Percentiles rank a stretch among this genome's conserved stretches.
Evolutionary conservation across 106 monocot genomes (phyloP).

Genomic region (Allium cepa): DNA sequence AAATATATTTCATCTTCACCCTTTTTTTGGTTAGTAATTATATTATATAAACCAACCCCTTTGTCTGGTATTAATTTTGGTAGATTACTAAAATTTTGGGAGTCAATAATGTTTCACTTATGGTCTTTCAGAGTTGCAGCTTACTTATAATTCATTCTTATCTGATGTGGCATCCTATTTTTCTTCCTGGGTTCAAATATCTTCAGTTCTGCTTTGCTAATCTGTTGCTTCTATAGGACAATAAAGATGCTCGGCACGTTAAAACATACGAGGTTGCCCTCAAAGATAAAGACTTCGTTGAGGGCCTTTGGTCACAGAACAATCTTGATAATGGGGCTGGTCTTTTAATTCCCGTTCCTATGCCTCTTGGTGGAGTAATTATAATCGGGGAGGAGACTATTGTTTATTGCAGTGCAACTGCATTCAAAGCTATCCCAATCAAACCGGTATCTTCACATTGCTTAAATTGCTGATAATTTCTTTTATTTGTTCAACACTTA

Average conservation of each 20-base stretch:
- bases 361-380: constrained; percentile 97
- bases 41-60: no score
- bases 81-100: background rate
- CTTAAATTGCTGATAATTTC: background rate
- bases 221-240: constrained; percentile 49
- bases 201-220: background rate
- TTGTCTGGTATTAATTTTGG: background rate
- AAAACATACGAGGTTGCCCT: constrained; percentile 98
- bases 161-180: background rate
- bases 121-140: background rate
- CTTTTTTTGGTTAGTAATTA: no score
- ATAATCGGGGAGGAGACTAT: constrained; percentile 99
- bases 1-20: no score
- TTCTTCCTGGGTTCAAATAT: background rate
- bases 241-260: constrained; percentile 97
- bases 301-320: constrained; percentile 96
- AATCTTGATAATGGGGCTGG: constrained; percentile 98
- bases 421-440: constrained; percentile 89
- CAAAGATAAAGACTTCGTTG: constrained; percentile 97
- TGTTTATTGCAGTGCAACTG: constrained; percentile 76
- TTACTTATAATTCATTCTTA: background rate
- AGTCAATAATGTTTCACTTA: no score
- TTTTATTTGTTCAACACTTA: no score
- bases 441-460: constrained; percentile 42
- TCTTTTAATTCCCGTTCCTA: constrained; percentile 84